phyloP scores from a whole-genome alignment of 305 asterid species.

The Rubia balearica region DNA sequence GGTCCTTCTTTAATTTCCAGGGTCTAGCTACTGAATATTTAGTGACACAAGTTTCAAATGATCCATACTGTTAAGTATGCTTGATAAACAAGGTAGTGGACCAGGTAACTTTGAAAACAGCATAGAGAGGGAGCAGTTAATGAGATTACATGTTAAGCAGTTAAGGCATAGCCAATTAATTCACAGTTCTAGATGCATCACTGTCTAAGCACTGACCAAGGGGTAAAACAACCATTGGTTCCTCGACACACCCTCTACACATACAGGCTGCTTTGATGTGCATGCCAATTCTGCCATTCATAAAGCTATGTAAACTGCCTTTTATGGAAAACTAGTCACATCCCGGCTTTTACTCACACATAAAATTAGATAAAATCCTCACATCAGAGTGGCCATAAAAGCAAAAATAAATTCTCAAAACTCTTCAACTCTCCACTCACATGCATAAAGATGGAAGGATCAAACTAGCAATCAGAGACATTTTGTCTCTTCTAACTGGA shows the following conservation, averaged over 20 bases:
- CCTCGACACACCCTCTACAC: neutral
- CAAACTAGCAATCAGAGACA: too few relatives aligned
- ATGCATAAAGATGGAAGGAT: neutral
- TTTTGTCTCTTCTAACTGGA: neutral
- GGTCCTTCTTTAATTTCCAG: neutral
- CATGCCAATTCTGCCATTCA: neutral
- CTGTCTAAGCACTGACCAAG: neutral
- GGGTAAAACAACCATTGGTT: neutral
- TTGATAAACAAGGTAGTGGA: neutral
- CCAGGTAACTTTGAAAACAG: neutral
- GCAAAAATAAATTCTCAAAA: neutral
- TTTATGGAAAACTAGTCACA: neutral
- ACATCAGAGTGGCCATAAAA: neutral
- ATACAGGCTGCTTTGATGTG: too few relatives aligned
- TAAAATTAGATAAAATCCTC: neutral
- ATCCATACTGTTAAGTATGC: conserved; percentile 43
- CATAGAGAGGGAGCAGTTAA: neutral
- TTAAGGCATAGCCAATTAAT: neutral
- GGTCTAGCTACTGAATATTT: neutral
- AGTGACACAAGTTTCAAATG: neutral
- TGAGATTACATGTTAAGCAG: neutral
- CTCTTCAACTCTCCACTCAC: neutral
- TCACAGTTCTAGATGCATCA: neutral
- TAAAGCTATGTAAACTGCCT: neutral
- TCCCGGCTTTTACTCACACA: neutral